Percentiles rank a stretch among this genome's conserved stretches.
phyloP scores from a whole-genome alignment of 2,329 filamentous ascomycete species.

The Colletotrichum tanaceti region DNA sequence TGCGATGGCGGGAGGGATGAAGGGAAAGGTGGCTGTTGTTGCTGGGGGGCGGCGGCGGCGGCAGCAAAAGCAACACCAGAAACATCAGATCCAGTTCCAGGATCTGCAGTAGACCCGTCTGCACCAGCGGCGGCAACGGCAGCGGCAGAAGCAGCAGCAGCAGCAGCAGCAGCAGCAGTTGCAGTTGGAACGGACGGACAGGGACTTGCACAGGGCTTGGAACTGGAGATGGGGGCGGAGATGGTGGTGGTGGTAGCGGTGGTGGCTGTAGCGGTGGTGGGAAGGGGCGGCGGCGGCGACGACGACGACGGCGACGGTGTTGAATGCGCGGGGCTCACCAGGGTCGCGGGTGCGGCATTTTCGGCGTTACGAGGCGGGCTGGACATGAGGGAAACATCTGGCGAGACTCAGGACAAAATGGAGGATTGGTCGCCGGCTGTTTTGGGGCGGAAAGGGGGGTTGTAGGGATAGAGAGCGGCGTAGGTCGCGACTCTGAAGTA shows the following conservation, averaged over 20 bases:
- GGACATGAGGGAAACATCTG: slow-evolving; percentile 71
- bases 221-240: background rate
- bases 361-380: slow-evolving; percentile 61
- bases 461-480: slow-evolving; percentile 34
- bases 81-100: slow-evolving; percentile 21
- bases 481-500: slow-evolving; percentile 17
- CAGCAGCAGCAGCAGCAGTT: slow-evolving; percentile 4
- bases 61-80: slow-evolving; percentile 23
- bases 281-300: background rate
- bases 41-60: slow-evolving; percentile 18
- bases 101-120: slow-evolving; percentile 13
- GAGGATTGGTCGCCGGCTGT: slow-evolving; percentile 45
- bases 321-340: slow-evolving; percentile 52
- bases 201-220: slow-evolving; percentile 20
- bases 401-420: slow-evolving; percentile 48
- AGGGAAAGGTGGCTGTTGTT: slow-evolving; percentile 39
- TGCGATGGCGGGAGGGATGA: slow-evolving; percentile 44
- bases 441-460: slow-evolving; percentile 34
- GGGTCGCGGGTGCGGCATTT: slow-evolving; percentile 65
- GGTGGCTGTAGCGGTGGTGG: slow-evolving; percentile 4
- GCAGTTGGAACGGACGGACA: slow-evolving; percentile 16
- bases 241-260: background rate
- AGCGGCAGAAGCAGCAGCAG: background rate
- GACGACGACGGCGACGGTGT: slow-evolving; percentile 13
- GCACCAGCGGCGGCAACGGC: slow-evolving; percentile 15